Evolutionary conservation across 495 filamentous ascomycete species (phyloP), one percentile per base, ranked within the genome.

Genomic region (Neurospora hispaniola): DNA sequence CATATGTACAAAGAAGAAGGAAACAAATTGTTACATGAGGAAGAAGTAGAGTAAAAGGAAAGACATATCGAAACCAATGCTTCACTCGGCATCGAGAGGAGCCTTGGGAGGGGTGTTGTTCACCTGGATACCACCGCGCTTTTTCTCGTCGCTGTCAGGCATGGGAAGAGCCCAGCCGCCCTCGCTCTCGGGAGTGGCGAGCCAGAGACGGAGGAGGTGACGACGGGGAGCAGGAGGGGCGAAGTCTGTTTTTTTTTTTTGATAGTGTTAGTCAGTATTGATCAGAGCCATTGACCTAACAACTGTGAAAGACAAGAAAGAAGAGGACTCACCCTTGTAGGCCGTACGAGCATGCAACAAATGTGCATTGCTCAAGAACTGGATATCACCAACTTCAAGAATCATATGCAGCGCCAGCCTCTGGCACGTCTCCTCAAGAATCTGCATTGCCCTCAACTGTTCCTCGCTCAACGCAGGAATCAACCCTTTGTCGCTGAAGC

Each of bases 141-240:
- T 97, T 86, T 91, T 91, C 85, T 94, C 89, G 72, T 88, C 83
- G 69, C 88, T 90, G 84, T 96, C 94, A 76, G 88, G 88, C 80
- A 93, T 95, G 12, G 93, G 93, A 80, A 95, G 80, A 70, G 87
- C 90, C 94, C 93, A 97, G 1, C 94, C 94, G 0, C 93, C 94
- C 79, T 96, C 94, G 39, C 80, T 80, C 82, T 95, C 92, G 0
- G 93, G 93, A 16, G 89, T 91, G 7, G 90, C 89, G 66, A 97
- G 81, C 94, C 94, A 97, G 70, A 96, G 80, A 31, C 94, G 84
- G 88, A 97, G 91, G n/a, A 97, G 81, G 80, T 94, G 92, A 66
- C 92, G 83, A 14, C 91, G 83, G 0, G 91, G 89, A 68, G 77
- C 79, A 68, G 72, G 84, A 75, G 59, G 90, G 84, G 90, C 84